These are phyloP conservation scores for Ehretia macrophylla DNA, from an alignment of 257 asterid genomes.

Conservation along the genomic window DNA sequence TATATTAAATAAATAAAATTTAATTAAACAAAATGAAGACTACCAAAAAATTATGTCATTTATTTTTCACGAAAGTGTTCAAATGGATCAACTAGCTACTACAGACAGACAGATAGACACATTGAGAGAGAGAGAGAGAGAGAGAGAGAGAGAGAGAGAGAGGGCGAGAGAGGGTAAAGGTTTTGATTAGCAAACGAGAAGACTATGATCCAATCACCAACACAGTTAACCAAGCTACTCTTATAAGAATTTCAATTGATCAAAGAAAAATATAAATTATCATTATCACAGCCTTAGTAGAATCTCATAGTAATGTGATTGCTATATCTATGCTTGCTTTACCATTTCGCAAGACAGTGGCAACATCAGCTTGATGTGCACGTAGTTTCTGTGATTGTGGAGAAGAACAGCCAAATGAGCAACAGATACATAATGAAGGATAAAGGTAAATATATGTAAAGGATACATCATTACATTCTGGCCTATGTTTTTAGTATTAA, in stretches of 20 bases:
- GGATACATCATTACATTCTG: no score
- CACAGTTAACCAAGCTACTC: background rate
- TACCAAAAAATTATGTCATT: no score
- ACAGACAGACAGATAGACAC: no score
- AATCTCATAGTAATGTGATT: background rate
- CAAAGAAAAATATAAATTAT: background rate
- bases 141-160: background rate
- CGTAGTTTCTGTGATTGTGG: conserved; percentile 69
- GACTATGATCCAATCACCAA: no score
- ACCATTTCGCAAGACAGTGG: conserved; percentile 95
- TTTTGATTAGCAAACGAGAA: no score
- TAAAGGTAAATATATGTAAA: no score
- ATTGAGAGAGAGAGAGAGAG: background rate
- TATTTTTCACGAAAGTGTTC: no score
- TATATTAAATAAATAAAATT: no score
- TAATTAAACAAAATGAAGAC: no score
- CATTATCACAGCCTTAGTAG: background rate
- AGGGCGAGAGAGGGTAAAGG: no score
- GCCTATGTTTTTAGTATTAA: no score
- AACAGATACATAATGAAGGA: background rate
- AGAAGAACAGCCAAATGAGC: conserved; percentile 9
- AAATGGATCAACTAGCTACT: no score
- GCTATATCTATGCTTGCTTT: conserved; percentile 10
- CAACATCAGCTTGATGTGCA: conserved; percentile 98
- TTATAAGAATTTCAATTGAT: background rate